Percentiles rank a stretch among this genome's conserved stretches.
Evolutionary conservation across 139 green algal species (phyloP).

Genomic region (Marvania coccoides): DNA sequence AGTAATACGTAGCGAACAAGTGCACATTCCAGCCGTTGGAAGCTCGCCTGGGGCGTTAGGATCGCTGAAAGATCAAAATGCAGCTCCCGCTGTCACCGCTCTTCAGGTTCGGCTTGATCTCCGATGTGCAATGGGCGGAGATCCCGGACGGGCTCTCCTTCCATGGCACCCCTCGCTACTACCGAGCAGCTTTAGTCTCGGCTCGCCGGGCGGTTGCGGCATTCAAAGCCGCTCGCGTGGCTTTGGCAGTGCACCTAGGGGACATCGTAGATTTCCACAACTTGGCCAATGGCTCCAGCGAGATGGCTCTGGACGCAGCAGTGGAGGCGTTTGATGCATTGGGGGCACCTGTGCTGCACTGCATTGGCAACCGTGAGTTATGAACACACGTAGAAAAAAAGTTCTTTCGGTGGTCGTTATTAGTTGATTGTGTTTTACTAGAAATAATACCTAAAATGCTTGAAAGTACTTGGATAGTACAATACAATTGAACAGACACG

Average conservation of each 20-base stretch:
- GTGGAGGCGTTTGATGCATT: constrained; percentile 38
- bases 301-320: constrained; percentile 35
- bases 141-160: constrained; percentile 64
- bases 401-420: too few relatives aligned
- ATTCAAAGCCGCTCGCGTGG: constrained; percentile 12
- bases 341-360: constrained; percentile 37
- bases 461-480: too few relatives aligned
- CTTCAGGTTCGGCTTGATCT: constrained; percentile 45
- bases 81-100: too few relatives aligned
- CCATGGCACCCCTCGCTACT: constrained; percentile 61
- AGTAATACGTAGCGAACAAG: too few relatives aligned
- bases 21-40: background rate
- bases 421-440: too few relatives aligned
- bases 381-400: too few relatives aligned
- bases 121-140: constrained; percentile 69
- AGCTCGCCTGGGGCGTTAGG: background rate
- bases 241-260: constrained; percentile 49
- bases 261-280: constrained; percentile 47
- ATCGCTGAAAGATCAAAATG: background rate
- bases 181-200: constrained; percentile 40
- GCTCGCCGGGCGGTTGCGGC: constrained; percentile 26
- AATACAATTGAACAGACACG: too few relatives aligned
- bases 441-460: too few relatives aligned
- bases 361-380: constrained; percentile 70
- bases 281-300: background rate